These are phyloP conservation scores for Diaporthe amygdali DNA, from an alignment of 2,329 filamentous ascomycete genomes.

Conservation along the genomic window DNA sequence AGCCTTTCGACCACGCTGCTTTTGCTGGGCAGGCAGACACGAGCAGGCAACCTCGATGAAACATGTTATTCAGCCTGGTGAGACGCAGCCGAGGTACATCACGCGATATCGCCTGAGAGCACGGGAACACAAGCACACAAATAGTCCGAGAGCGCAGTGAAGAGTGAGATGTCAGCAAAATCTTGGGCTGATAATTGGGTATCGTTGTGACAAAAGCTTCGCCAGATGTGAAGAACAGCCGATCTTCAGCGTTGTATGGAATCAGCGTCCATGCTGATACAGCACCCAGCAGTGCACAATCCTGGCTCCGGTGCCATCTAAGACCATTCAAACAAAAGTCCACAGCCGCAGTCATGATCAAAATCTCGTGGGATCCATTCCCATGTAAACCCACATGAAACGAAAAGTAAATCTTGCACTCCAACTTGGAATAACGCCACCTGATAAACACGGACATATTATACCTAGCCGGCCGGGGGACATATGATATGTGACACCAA, in stretches of 20 bases:
- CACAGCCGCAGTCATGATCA: background rate
- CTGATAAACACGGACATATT: background rate
- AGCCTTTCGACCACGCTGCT: background rate
- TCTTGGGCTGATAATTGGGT: constrained; percentile 7
- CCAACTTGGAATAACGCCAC: background rate
- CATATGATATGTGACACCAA: background rate
- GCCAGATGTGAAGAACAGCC: background rate
- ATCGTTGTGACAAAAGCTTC: constrained; percentile 10
- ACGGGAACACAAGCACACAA: background rate
- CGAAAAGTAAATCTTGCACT: background rate
- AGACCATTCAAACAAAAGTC: background rate
- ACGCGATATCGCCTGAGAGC: background rate
- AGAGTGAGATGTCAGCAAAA: background rate
- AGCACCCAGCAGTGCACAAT: background rate
- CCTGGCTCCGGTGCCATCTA: background rate
- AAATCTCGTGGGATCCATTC: background rate
- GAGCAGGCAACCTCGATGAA: background rate
- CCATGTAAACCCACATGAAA: background rate
- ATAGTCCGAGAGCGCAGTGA: background rate
- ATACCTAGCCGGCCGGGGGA: background rate
- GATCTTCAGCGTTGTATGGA: background rate
- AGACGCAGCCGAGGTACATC: background rate
- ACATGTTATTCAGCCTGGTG: background rate
- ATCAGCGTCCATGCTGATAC: background rate
- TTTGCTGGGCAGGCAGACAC: background rate